These are phyloP conservation scores for Bipolaris bicolor DNA, from an alignment of 2,329 filamentous ascomycete genomes.

Conservation along the genomic window DNA sequence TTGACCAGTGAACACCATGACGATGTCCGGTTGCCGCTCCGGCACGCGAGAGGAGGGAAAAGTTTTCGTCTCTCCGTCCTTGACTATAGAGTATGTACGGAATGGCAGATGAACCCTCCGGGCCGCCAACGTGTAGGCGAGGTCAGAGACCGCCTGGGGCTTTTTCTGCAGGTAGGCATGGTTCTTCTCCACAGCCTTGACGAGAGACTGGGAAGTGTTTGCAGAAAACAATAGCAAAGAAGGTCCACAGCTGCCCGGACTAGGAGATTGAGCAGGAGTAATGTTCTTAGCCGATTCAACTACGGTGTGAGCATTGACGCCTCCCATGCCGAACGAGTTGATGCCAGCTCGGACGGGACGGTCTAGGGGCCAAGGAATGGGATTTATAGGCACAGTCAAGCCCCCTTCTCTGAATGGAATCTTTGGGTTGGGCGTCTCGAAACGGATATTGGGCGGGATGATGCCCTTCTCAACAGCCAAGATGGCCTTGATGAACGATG, in stretches of 20 bases:
- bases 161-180: too few species aligned
- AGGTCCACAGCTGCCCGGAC: too few species aligned
- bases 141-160: too few species aligned
- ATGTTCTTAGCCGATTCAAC: too few species aligned
- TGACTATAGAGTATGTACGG: too few species aligned
- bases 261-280: too few species aligned
- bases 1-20: not conserved
- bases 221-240: not conserved
- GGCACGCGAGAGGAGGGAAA: too few species aligned
- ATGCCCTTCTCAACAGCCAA: conserved; percentile 46
- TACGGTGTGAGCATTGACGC: too few species aligned
- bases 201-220: not conserved
- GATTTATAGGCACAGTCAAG: not conserved
- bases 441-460: conserved; percentile 34
- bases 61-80: too few species aligned
- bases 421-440: not conserved
- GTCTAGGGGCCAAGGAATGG: not conserved
- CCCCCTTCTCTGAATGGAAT: not conserved
- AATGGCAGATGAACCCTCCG: too few species aligned
- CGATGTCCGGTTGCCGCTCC: not conserved
- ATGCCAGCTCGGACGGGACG: not conserved
- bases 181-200: too few species aligned
- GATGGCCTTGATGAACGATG: conserved; percentile 44
- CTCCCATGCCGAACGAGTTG: not conserved
- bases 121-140: too few species aligned